Conservation (phyloP, 192 early-diverging fungal genomes). For the Backusella sp. region DNA sequence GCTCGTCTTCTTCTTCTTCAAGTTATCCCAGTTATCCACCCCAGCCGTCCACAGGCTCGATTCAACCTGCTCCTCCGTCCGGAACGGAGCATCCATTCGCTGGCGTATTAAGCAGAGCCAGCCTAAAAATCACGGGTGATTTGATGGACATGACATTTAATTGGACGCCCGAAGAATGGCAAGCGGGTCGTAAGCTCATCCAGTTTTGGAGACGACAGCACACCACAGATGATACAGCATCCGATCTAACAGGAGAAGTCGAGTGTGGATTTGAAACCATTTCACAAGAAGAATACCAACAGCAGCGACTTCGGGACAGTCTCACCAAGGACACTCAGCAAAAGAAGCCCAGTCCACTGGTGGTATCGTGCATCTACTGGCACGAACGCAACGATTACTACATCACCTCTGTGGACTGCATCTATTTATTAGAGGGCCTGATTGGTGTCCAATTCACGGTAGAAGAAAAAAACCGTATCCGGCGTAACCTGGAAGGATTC, state of each 20-base stretch:
- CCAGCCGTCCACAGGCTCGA: not conserved
- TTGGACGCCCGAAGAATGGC: slow-evolving; percentile 68
- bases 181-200: slow-evolving; percentile 62
- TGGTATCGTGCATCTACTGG: slow-evolving; percentile 84
- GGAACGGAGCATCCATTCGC: slow-evolving; percentile 50
- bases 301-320: slow-evolving; percentile 49
- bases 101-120: slow-evolving; percentile 71
- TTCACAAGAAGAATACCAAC: slow-evolving; percentile 52
- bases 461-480: slow-evolving; percentile 86
- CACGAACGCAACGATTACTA: slow-evolving; percentile 69
- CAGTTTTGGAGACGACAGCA: slow-evolving; percentile 74
- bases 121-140: slow-evolving; percentile 66
- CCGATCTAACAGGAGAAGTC: not conserved
- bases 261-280: slow-evolving; percentile 27
- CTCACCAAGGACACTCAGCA: slow-evolving; percentile 55
- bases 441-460: slow-evolving; percentile 75
- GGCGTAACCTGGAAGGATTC: slow-evolving; percentile 81
- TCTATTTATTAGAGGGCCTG: slow-evolving; percentile 70
- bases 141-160: slow-evolving; percentile 65
- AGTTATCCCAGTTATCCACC: not conserved
- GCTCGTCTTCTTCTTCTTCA: not conserved
- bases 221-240: slow-evolving; percentile 50
- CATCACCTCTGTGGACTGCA: slow-evolving; percentile 79
- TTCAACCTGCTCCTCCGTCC: slow-evolving; percentile 1
- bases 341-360: slow-evolving; percentile 46